Evolutionary conservation across 2,329 filamentous ascomycete species (phyloP), one percentile per base, ranked within the genome.

Genomic region (Raffaelea arxii): DNA sequence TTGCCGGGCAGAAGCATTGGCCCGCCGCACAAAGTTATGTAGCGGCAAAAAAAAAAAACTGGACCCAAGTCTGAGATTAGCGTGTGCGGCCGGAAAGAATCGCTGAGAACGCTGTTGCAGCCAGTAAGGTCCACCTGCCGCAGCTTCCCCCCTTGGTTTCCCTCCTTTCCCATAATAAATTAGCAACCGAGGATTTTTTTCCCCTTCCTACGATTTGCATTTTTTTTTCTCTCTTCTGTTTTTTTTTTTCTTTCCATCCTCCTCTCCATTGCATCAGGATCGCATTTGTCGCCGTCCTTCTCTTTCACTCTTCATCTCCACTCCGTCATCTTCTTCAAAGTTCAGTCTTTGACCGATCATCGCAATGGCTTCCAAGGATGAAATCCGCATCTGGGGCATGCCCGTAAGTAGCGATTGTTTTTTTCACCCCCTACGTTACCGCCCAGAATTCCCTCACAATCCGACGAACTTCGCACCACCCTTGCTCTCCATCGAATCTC

Each of bases 331-430:
- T 61, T 64, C 41, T 65, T 65, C 65, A 59, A 65, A 62, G 59
- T 60, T 56, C 64, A 57, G 63, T 64, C 60, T 65, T 66, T 66
- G 64, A 68, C 59, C 61, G 65, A 58, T 61, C 61, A 64, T 62
- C 68, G 76, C 64, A 61, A 80, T 79, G 75, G 69, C 74, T 65
- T 55, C 62, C 58, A 67, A 69, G 60, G 67, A 76, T 54, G 68
- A 76, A 61, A 67, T 71, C 57, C 75, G 70, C 65, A 71, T 82
- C 61, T 61, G 81, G 74, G 79, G 79, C 75, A 81, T 82, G 75
- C 76, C 77, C 66, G 78, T 82, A 74, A 74, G 76, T 73, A 41
- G 12, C 40, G 21, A 41, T 39, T 27, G 14, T 32, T 40, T 32
- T 40, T 11, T 10, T 30, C 14, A n/a, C 38, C 5, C 30, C 16